phyloP scores from a whole-genome alignment of 257 asterid species.

The Solanum stenotomum region DNA sequence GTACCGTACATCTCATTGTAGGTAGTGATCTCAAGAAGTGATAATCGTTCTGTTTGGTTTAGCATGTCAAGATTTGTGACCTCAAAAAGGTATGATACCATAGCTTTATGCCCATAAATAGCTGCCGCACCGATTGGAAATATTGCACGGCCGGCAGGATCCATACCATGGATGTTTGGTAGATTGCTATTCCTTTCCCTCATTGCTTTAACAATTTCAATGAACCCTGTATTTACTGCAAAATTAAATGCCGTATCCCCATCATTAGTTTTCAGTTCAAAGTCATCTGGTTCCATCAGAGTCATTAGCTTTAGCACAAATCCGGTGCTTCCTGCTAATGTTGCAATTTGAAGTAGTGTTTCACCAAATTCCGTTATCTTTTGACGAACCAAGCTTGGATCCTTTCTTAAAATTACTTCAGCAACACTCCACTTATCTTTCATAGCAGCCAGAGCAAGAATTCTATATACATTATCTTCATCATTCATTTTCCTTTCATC shows the following conservation, averaged over 20 bases:
- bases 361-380: neutral
- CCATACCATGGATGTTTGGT: neutral
- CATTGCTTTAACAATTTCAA: slow-evolving; percentile 5
- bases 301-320: neutral
- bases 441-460: too few relatives aligned
- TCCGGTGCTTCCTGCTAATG: neutral
- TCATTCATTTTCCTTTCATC: neutral
- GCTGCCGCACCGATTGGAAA: slow-evolving; percentile 9
- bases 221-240: slow-evolving; percentile 8
- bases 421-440: neutral
- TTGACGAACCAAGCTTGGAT: neutral
- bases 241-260: slow-evolving; percentile 4
- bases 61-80: neutral
- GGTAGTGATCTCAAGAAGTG: neutral
- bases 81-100: slow-evolving; percentile 5
- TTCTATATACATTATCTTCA: too few relatives aligned
- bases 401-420: neutral
- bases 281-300: neutral
- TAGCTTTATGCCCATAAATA: neutral
- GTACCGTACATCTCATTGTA: neutral
- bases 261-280: neutral
- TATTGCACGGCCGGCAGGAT: fast-evolving
- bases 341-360: slow-evolving; percentile 10
- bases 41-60: neutral
- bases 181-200: neutral